Evolutionary conservation across 2,329 filamentous ascomycete species (phyloP).

Genomic region (Aureobasidium sp.): DNA sequence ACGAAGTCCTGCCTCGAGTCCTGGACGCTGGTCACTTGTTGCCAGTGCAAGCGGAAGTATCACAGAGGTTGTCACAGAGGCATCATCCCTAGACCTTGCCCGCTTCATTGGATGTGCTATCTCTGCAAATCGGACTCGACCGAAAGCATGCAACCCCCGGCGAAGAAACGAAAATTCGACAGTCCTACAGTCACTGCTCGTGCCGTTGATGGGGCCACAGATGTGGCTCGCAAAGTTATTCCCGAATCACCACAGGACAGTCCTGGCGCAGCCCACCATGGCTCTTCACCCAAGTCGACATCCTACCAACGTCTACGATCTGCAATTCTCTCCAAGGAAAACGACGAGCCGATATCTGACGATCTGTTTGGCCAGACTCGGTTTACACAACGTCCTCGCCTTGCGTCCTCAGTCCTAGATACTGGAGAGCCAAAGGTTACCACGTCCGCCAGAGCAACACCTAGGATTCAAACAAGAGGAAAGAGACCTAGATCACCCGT

Average conservation of each 20-base stretch:
- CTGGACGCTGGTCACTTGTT: slow-evolving; percentile 28
- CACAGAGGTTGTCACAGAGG: slow-evolving; percentile 32
- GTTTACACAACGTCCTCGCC: not conserved
- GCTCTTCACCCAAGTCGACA: not conserved
- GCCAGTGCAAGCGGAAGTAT: slow-evolving; percentile 29
- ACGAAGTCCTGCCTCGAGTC: slow-evolving; percentile 21
- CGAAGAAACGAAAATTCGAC: not conserved
- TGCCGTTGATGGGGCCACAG: not conserved
- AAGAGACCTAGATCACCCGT: not conserved
- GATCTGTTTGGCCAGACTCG: not conserved
- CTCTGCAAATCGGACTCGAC: not conserved
- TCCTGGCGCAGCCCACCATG: not conserved
- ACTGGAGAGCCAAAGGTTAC: not conserved
- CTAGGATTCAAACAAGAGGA: not conserved
- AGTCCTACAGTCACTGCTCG: not conserved
- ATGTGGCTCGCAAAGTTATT: not conserved
- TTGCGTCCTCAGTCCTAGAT: not conserved
- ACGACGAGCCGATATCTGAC: too few relatives aligned
- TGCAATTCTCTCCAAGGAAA: not conserved
- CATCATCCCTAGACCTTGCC: not conserved
- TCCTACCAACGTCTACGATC: not conserved
- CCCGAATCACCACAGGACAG: slow-evolving; percentile 9
- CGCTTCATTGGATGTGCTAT: not conserved
- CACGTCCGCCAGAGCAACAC: not conserved
- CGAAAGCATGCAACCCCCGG: not conserved